These are phyloP conservation scores for Globisporangium ultimum DNA, from an alignment of 352 stramenopile genomes.

Conservation along the genomic window DNA sequence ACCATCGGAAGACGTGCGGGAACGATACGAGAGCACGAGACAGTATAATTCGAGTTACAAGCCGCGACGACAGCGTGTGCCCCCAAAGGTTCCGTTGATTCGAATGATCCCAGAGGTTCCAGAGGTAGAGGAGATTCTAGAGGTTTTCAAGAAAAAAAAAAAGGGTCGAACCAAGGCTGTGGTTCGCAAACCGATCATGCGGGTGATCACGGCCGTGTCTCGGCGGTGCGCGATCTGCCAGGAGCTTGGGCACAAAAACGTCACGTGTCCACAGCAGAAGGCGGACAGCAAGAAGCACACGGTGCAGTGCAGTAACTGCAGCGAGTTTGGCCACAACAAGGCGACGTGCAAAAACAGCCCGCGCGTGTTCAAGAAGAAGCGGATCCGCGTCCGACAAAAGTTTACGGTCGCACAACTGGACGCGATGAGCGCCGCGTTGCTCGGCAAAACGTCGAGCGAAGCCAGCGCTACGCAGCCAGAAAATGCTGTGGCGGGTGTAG, in stretches of 20 bases:
- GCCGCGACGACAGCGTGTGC: too few species aligned
- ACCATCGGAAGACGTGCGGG: neutral
- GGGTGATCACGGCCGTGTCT: neutral
- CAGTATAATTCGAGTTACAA: too few species aligned
- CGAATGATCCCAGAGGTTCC: too few species aligned
- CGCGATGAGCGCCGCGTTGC: too few species aligned
- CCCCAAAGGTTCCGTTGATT: too few species aligned
- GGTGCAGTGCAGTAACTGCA: conserved; percentile 8
- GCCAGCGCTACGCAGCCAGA: too few species aligned
- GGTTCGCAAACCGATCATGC: neutral
- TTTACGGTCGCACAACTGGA: too few species aligned
- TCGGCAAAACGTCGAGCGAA: too few species aligned
- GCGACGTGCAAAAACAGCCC: neutral
- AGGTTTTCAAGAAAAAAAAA: neutral
- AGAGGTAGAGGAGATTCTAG: neutral
- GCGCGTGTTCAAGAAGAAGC: neutral
- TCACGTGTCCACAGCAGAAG: neutral
- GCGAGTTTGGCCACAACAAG: conserved; percentile 6
- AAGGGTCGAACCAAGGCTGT: neutral
- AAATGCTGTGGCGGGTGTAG: too few species aligned
- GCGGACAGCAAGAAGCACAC: neutral
- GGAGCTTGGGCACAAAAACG: neutral
- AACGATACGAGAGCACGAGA: neutral
- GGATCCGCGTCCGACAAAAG: neutral
- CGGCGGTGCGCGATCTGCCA: conserved; percentile 1